These are phyloP conservation scores for Colletotrichum eleusines DNA, from an alignment of 2,329 filamentous ascomycete genomes.

Conservation along the genomic window DNA sequence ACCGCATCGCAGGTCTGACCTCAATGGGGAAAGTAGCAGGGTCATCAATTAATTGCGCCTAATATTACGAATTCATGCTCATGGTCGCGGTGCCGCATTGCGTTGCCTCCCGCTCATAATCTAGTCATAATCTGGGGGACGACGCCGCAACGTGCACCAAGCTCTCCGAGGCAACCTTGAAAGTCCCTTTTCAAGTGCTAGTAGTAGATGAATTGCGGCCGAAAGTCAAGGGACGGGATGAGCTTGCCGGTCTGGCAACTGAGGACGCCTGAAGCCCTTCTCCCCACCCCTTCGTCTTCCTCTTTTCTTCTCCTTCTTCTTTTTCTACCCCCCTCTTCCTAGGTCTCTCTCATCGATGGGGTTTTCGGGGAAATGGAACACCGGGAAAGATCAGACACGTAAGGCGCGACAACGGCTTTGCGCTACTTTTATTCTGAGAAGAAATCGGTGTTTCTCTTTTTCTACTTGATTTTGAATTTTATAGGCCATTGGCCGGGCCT, in stretches of 20 bases:
- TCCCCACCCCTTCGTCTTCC: slow-evolving; percentile 7
- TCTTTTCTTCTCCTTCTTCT: not conserved
- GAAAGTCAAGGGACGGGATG: slow-evolving; percentile 12
- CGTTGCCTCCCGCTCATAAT: slow-evolving; percentile 17
- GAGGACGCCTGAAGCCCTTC: slow-evolving; percentile 13
- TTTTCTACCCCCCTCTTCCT: not conserved
- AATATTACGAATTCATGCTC: slow-evolving; percentile 39
- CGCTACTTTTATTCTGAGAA: slow-evolving; percentile 15
- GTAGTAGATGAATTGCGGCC: slow-evolving; percentile 9
- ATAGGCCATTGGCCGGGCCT: not conserved
- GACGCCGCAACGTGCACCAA: slow-evolving; percentile 6
- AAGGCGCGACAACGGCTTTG: slow-evolving; percentile 22
- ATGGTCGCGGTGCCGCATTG: slow-evolving; percentile 10
- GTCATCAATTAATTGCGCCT: slow-evolving; percentile 34
- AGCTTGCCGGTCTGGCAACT: slow-evolving; percentile 3
- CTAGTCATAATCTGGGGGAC: slow-evolving; percentile 17
- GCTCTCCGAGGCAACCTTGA: not conserved
- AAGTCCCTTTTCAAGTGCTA: slow-evolving; percentile 2
- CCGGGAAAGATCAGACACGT: slow-evolving; percentile 21
- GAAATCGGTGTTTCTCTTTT: slow-evolving; percentile 23
- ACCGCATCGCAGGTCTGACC: slow-evolving; percentile 9
- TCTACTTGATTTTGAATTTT: not conserved
- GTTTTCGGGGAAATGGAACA: not conserved
- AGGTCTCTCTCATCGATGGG: slow-evolving; percentile 1
- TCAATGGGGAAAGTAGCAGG: slow-evolving; percentile 17